Evolutionary conservation across 225 moss, liverwort and hornwort genomes (phyloP).

Genomic region (Ulota crispa): DNA sequence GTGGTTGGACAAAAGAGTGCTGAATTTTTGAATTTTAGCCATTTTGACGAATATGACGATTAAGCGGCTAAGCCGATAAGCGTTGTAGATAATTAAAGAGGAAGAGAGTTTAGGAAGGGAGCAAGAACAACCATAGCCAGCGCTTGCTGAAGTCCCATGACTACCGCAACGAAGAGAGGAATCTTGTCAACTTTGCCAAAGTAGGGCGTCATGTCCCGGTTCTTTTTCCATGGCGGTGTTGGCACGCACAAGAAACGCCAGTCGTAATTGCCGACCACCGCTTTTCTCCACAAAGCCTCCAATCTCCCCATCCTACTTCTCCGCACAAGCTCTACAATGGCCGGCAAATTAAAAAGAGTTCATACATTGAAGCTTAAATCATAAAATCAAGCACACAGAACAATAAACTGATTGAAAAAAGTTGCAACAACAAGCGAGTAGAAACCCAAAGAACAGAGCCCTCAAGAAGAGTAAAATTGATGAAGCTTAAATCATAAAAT

Average conservation of each 20-base stretch:
- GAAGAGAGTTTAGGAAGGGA: too few relatives aligned
- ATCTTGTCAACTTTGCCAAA: constrained; percentile 60
- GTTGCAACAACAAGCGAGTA: too few relatives aligned
- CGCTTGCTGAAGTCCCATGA: constrained; percentile 75
- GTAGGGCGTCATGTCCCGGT: constrained; percentile 42
- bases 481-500: background rate
- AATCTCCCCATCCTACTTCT: constrained; percentile 1
- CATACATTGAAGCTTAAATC: too few relatives aligned
- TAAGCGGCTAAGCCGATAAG: too few relatives aligned
- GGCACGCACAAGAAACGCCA: constrained; percentile 59
- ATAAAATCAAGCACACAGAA: too few relatives aligned
- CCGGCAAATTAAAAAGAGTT: background rate
- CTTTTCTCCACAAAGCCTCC: constrained; percentile 24
- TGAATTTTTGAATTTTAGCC: too few relatives aligned
- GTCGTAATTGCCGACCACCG: constrained; percentile 56
- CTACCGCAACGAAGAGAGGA: constrained; percentile 45
- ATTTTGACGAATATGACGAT: too few relatives aligned
- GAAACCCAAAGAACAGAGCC: too few relatives aligned
- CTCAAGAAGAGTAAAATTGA: too few relatives aligned
- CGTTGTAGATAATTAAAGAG: background rate
- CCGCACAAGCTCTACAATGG: background rate
- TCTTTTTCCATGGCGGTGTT: constrained; percentile 42
- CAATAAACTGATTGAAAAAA: too few relatives aligned
- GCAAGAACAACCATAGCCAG: constrained; percentile 58
- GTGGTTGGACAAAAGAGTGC: too few relatives aligned